Evolutionary conservation across 257 asterid species (phyloP).

Genomic region (Voacanga thouarsii): DNA sequence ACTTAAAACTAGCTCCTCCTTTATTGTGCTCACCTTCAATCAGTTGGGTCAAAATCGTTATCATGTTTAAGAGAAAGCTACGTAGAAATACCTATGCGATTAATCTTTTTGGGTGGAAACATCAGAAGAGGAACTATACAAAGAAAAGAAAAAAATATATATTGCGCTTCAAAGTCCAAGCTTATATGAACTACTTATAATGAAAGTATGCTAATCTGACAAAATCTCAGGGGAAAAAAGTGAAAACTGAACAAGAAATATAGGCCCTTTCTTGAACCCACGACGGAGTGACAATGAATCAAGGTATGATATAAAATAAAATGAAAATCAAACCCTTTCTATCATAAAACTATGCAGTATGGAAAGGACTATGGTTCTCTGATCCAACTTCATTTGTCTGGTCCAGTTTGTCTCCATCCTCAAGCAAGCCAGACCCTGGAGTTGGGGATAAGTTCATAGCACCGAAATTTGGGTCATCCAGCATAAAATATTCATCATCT

Average conservation of each 20-base stretch:
- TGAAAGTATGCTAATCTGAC: background rate
- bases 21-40: too few relatives aligned
- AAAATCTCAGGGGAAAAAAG: background rate
- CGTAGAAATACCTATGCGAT: too few relatives aligned
- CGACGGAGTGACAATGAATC: background rate
- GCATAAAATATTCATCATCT: background rate
- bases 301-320: background rate
- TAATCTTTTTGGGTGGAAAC: too few relatives aligned
- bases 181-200: too few relatives aligned
- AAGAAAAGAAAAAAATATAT: too few relatives aligned
- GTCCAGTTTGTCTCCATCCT: background rate
- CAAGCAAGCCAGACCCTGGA: conserved; percentile 6
- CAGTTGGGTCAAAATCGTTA: too few relatives aligned
- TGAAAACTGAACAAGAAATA: background rate
- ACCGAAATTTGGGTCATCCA: background rate
- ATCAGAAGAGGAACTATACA: too few relatives aligned
- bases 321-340: background rate
- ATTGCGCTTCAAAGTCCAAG: too few relatives aligned
- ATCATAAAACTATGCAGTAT: background rate
- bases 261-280: background rate
- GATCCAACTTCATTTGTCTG: background rate
- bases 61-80: too few relatives aligned
- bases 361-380: background rate
- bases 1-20: too few relatives aligned
- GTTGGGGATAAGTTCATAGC: conserved; percentile 2